Conservation (phyloP, 2,329 filamentous ascomycete genomes). For the Calonectria henricotiae region DNA sequence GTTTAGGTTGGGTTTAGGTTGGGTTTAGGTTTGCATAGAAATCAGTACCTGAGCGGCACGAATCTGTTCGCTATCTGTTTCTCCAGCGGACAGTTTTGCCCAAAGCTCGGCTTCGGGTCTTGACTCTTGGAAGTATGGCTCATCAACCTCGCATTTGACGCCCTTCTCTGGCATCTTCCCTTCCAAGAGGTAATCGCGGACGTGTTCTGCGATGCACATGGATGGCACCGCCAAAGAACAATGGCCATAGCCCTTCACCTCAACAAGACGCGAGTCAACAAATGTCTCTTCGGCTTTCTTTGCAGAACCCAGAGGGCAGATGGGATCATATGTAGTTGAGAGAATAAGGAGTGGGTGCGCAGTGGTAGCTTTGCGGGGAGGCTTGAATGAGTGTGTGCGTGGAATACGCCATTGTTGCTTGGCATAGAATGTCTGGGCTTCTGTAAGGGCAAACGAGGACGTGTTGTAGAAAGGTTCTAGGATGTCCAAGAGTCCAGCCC, state of each 20-base stretch:
- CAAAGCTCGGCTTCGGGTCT: slow-evolving; percentile 34
- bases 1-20: no score
- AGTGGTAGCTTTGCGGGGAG: slow-evolving; percentile 54
- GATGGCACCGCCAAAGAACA: slow-evolving; percentile 61
- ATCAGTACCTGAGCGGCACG: slow-evolving; percentile 36
- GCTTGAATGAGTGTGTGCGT: slow-evolving; percentile 53
- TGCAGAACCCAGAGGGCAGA: slow-evolving; percentile 66
- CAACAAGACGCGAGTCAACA: slow-evolving; percentile 59
- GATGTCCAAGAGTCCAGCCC: slow-evolving; percentile 55
- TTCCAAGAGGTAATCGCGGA: slow-evolving; percentile 59
- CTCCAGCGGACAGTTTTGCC: slow-evolving; percentile 14
- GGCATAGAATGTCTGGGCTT: slow-evolving; percentile 33
- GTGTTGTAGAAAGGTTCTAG: slow-evolving; percentile 56
- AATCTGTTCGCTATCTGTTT: slow-evolving; percentile 35
- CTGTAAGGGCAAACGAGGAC: slow-evolving; percentile 54
- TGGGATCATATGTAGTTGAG: slow-evolving; percentile 62
- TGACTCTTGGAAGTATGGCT: slow-evolving; percentile 58
- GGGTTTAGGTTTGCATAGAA: background rate
- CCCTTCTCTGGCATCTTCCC: slow-evolving; percentile 59
- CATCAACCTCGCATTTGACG: slow-evolving; percentile 59
- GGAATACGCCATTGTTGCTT: slow-evolving; percentile 55
- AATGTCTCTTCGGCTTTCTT: slow-evolving; percentile 57
- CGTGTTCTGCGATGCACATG: slow-evolving; percentile 57
- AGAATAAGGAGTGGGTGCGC: slow-evolving; percentile 55
- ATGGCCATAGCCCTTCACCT: slow-evolving; percentile 63